Conservation (phyloP, 305 asterid genomes). For the Fraxinus dipetala region DNA sequence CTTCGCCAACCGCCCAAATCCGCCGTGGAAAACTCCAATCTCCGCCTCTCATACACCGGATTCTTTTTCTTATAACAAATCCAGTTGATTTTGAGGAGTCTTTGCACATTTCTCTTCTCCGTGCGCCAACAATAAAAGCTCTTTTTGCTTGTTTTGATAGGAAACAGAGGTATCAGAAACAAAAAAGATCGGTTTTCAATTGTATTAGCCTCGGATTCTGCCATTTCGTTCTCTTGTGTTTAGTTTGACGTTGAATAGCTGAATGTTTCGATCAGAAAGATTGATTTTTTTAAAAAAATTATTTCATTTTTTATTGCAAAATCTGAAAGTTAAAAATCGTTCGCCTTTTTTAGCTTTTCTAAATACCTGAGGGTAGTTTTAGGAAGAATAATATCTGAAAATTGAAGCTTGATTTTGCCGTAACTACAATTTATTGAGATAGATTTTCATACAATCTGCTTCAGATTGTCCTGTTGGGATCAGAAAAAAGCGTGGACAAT, state of each 20-base stretch:
- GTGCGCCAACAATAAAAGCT: constrained; percentile 15
- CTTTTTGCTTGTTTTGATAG: not conserved
- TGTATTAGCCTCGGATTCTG: not conserved
- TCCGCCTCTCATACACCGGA: not conserved
- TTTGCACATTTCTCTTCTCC: constrained; percentile 19
- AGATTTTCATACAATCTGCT: not conserved
- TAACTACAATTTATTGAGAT: not conserved
- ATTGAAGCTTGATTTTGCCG: not conserved
- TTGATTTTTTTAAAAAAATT: not conserved
- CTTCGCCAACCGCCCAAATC: constrained; percentile 30
- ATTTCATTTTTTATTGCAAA: not conserved
- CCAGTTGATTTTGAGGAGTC: constrained; percentile 25
- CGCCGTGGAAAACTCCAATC: constrained; percentile 16
- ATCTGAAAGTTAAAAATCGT: not conserved
- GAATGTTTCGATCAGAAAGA: not conserved
- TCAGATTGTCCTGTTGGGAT: not conserved
- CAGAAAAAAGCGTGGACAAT: not conserved
- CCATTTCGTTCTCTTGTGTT: not conserved
- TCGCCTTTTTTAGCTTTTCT: not conserved
- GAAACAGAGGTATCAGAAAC: constrained; percentile 1
- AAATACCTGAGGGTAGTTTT: not conserved
- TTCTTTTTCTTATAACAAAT: constrained; percentile 18
- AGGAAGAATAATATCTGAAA: not conserved
- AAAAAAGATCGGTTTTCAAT: not conserved
- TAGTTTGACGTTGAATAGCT: not conserved